These are phyloP conservation scores for Paxillus involutus DNA, from an alignment of 768 basidiomycete species.

Conservation along the genomic window DNA sequence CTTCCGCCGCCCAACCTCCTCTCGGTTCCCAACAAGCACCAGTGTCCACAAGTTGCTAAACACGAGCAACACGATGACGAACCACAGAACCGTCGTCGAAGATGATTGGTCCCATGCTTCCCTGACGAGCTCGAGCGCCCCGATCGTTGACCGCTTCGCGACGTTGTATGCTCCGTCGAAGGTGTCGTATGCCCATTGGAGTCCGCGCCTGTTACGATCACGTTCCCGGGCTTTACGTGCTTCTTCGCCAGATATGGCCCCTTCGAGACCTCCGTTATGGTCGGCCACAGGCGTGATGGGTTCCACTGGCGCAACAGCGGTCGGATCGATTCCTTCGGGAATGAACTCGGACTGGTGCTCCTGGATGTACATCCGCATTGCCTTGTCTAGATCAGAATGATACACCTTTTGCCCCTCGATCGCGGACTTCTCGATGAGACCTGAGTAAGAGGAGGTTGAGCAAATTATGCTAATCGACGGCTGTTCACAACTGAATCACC, in stretches of 20 bases:
- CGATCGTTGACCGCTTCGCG: slow-evolving; percentile 65
- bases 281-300: slow-evolving; percentile 31
- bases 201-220: slow-evolving; percentile 66
- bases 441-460: slow-evolving; percentile 38
- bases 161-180: slow-evolving; percentile 75
- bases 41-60: slow-evolving; percentile 78
- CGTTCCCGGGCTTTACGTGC: slow-evolving; percentile 56
- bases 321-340: slow-evolving; percentile 72
- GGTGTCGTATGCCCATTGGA: slow-evolving; percentile 91
- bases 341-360: slow-evolving; percentile 90
- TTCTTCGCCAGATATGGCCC: slow-evolving; percentile 7
- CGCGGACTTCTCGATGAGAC: slow-evolving; percentile 89
- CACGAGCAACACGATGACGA: slow-evolving; percentile 71
- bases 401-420: slow-evolving; percentile 92
- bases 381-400: slow-evolving; percentile 77
- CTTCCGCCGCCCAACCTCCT: slow-evolving; percentile 45
- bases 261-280: slow-evolving; percentile 5
- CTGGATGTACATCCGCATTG: slow-evolving; percentile 87
- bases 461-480: neutral
- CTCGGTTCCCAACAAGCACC: slow-evolving; percentile 46
- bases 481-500: slow-evolving; percentile 42
- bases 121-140: slow-evolving; percentile 72
- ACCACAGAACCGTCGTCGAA: slow-evolving; percentile 67
- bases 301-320: slow-evolving; percentile 48
- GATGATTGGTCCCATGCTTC: slow-evolving; percentile 82